Percentiles rank a stretch among this genome's conserved stretches.
These are phyloP conservation scores for Spathaspora boniae DNA, from an alignment of 805 yeast genomes.

Conservation along the genomic window DNA sequence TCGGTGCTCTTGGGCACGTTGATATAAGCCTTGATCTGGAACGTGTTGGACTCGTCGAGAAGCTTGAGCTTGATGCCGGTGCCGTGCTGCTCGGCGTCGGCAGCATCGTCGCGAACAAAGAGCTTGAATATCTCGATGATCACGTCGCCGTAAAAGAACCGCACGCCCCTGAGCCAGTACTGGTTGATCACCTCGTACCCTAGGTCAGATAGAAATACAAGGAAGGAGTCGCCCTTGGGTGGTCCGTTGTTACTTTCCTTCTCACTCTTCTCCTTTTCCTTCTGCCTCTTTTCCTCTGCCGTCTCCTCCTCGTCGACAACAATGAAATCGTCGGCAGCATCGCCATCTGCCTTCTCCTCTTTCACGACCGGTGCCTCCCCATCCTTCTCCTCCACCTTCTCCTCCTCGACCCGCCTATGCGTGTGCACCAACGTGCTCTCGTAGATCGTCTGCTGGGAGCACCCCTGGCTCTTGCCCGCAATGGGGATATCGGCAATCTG, in stretches of 20 bases:
- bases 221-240: constrained; percentile 30
- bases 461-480: constrained; percentile 62
- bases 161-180: constrained; percentile 58
- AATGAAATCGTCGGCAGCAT: constrained; percentile 8
- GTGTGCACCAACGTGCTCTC: constrained; percentile 54
- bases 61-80: constrained; percentile 31
- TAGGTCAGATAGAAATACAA: constrained; percentile 51
- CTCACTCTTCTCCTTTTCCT: constrained; percentile 1
- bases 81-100: constrained; percentile 10
- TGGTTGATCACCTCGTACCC: constrained; percentile 68
- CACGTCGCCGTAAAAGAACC: constrained; percentile 59
- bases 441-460: constrained; percentile 61
- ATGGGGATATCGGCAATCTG: constrained; percentile 71
- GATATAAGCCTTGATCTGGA: constrained; percentile 62
- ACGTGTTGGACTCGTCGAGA: constrained; percentile 53
- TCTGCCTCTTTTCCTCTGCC: not conserved
- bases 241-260: not conserved
- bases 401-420: constrained; percentile 32
- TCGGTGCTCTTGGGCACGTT: constrained; percentile 72
- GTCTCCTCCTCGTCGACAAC: constrained; percentile 2
- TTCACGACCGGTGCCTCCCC: constrained; percentile 2
- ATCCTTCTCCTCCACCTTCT: constrained; percentile 6
- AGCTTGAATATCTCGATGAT: constrained; percentile 57
- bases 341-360: not conserved
- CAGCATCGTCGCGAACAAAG: constrained; percentile 32